Evolutionary conservation across 805 yeast genomes (phyloP), one percentile per base, ranked within the genome.

Genomic region (Danielia reshetovae): DNA sequence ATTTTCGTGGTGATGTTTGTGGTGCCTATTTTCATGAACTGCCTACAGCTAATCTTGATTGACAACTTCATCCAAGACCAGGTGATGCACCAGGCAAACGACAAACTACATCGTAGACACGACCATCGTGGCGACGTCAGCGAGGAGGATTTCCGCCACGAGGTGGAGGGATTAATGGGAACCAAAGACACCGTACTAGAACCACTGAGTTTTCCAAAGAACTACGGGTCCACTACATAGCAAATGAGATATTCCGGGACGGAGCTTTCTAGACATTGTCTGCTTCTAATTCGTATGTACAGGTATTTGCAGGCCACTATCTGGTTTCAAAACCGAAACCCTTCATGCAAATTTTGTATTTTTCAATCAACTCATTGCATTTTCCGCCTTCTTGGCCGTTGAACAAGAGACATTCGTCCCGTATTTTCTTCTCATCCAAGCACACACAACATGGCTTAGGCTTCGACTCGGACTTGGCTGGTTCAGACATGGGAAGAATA

Each of bases 371-470:
- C 36, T 73, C 75, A 39, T 79, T 75, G 62, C 98, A 90, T 50
- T 86, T 81, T 21, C 81, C 86, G 29, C 85, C 71, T 13, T 88
- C 97, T 47, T 81, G 81, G 30, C 96, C 96, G 50, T 85, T 79
- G 47, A 76, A 63, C 43, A 90, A 71, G 37, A 90, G 65, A 57
- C 97, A 93, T 52, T 88, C 89, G 53, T 90, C 98, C 54, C 97
- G 75, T 16, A 65, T 58, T 41, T 81, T 73, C 62, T 87, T 87
- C 54, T 87, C 87, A 22, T 83, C 84, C 48, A 81, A 75, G 61
- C 97, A 93, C 15, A 90, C 97, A 55, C 97, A 90, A 63, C 98
- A 90, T 39, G 98, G 97, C 65, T 89, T 90, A 45, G 95, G 95
- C 55, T 86, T 81, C 24, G 62, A 24, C 34, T 52, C 51, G 6